Base-by-base conservation (phyloP, 768 basidiomycete species). In the Hygrophorus pudorinus region DNA sequence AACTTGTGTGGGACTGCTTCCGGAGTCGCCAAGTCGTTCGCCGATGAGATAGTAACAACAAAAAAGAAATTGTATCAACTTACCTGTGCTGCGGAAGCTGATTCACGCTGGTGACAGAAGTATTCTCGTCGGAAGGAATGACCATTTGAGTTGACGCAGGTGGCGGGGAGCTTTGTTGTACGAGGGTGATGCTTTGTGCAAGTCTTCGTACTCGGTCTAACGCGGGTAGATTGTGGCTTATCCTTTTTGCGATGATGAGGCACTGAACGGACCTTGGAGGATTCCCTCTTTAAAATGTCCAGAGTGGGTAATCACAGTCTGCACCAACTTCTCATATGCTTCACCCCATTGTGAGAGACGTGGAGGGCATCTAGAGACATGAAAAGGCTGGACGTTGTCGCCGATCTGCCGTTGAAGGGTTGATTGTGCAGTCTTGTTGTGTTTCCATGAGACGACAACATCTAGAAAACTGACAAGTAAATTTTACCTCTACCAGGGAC, bases 401-500 rank as follows among this genome's bases (percentile, higher is more conserved):
- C 44, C 44, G 5, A 16, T n/a, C 39, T 27, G 13, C 17, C 31
- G 53, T 41, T 59, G 56, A 44, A 72, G 56, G 14, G 66, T 68
- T 14, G 46, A 38, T 40, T 65, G 62, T 3, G 70, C 70, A 20
- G 58, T 59, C 71, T 73, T 20, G n/a, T 31, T 11, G 34, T 51
- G 16, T 31, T 13, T 28, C 28, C 17, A 24, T 38, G 18, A 44
- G 29, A 35, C 24, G 29, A 39, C 38, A 21, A 38, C 29, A 41
- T 29, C 11, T 33, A 27, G 11, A 44, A 9, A 39, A 18, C 33
- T 16, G 16, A 44, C 42, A 47, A 10, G 21, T 12, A 14, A 10
- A 7, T 11, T 28, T 37, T 53, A 75, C 76, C 62, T 68, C 58
- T 17, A 78, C 61, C 35, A 78, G 60, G 29, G 63, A 65, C 27